phyloP scores from a whole-genome alignment of 148 eudicot species.

The Limonium bicolor region DNA sequence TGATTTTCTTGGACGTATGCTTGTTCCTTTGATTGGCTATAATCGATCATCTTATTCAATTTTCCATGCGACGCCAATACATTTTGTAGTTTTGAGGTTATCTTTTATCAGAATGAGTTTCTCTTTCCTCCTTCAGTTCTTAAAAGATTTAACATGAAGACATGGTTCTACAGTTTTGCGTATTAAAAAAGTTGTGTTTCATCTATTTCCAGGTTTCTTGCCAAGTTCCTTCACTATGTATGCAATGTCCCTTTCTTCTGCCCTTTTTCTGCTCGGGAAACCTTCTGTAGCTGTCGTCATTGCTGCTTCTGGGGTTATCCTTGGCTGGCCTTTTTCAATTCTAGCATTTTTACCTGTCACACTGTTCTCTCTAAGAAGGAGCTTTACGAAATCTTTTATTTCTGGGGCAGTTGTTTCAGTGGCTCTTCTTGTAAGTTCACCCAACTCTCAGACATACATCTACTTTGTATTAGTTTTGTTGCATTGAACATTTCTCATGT shows the following conservation, averaged over 20 bases:
- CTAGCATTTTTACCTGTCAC: conserved; percentile 90
- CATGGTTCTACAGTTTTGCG: background rate
- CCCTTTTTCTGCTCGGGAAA: conserved; percentile 64
- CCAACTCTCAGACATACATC: background rate
- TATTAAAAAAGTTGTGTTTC: background rate
- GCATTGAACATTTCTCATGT: background rate
- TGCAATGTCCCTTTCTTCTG: conserved; percentile 88
- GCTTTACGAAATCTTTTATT: conserved; percentile 53
- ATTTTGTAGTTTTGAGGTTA: too few relatives aligned
- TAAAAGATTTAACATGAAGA: too few relatives aligned
- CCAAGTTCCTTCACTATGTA: conserved; percentile 99
- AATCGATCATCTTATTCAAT: too few relatives aligned
- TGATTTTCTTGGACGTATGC: background rate
- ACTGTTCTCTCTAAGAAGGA: conserved; percentile 48
- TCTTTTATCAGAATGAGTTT: too few relatives aligned
- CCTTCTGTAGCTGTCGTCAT: conserved; percentile 63
- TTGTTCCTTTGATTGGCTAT: too few relatives aligned
- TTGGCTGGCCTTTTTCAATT: conserved; percentile 95
- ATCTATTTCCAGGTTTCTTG: conserved; percentile 56
- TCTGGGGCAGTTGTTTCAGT: conserved; percentile 51
- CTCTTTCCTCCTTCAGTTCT: too few relatives aligned
- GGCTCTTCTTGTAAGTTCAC: conserved; percentile 41
- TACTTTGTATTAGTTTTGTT: background rate
- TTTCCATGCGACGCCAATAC: too few relatives aligned
- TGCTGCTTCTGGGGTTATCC: conserved; percentile 76